A percentile compares a stretch with the other conserved stretches of the same genome.
These are phyloP conservation scores for Cladosporium sp. DNA, from an alignment of 2,329 filamentous ascomycete genomes.

Conservation along the genomic window DNA sequence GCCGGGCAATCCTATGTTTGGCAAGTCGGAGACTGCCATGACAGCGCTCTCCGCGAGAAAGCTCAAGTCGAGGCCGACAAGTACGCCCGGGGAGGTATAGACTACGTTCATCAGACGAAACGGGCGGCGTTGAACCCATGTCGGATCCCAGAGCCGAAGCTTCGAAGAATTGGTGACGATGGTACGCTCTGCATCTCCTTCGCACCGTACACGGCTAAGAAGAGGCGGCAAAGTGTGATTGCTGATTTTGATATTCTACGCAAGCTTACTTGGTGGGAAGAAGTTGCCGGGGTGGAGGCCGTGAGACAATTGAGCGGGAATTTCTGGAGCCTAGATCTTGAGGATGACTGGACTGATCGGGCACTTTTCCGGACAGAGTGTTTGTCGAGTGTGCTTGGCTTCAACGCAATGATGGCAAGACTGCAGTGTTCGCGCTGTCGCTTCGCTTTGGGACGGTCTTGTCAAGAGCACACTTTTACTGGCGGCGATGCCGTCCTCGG, in stretches of 20 bases:
- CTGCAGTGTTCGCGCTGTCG: background rate
- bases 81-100: background rate
- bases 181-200: background rate
- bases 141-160: background rate
- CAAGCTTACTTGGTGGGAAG: background rate
- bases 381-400: background rate
- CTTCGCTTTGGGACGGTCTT: background rate
- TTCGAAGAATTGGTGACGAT: background rate
- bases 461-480: background rate
- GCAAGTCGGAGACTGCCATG: background rate
- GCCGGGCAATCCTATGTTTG: background rate
- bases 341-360: background rate
- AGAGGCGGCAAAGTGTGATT: background rate
- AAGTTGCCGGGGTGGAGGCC: background rate
- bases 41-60: background rate
- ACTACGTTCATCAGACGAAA: background rate
- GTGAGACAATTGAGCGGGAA: background rate
- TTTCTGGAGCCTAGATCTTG: background rate
- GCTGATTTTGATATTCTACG: background rate
- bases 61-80: background rate
- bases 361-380: background rate
- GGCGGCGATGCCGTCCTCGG: background rate
- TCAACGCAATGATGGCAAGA: background rate
- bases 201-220: background rate
- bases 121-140: background rate